Conservation (phyloP, 352 stramenopile genomes). For the Pythium phragmiticola region DNA sequence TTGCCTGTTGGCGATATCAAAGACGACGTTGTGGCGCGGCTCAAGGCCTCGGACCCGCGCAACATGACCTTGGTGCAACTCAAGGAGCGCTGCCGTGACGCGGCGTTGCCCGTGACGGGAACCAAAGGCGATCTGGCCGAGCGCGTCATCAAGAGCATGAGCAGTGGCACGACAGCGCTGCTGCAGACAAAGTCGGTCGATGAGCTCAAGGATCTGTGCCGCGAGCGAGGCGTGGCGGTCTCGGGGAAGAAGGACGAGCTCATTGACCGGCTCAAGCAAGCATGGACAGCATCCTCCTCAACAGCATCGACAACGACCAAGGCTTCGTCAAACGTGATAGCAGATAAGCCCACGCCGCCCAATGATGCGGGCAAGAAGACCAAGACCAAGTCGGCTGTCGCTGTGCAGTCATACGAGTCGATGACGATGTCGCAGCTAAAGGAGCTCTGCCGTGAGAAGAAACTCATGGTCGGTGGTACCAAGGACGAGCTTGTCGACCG, state of each 20-base stretch:
- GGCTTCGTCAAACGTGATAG: not conserved
- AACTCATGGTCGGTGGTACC: constrained; percentile 14
- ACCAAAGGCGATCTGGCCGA: constrained; percentile 23
- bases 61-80: constrained; percentile 20
- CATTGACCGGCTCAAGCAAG: constrained; percentile 19
- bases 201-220: constrained; percentile 19
- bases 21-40: constrained; percentile 19
- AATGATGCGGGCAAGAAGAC: not conserved
- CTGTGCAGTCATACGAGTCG: not conserved
- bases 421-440: constrained; percentile 21
- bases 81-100: constrained; percentile 22
- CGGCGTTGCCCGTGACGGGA: constrained; percentile 17
- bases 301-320: not conserved
- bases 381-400: constrained; percentile 3
- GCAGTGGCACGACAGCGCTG: constrained; percentile 3
- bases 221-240: constrained; percentile 7
- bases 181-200: constrained; percentile 23
- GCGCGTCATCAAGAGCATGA: constrained; percentile 19
- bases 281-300: not conserved
- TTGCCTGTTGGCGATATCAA: constrained; percentile 26
- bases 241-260: constrained; percentile 21
- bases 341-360: not conserved
- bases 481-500: constrained; percentile 20
- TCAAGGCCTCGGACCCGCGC: constrained; percentile 21
- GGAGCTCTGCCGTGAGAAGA: constrained; percentile 13